These are phyloP conservation scores for Penicillium roqueforti DNA, from an alignment of 495 filamentous ascomycete species.

Conservation along the genomic window DNA sequence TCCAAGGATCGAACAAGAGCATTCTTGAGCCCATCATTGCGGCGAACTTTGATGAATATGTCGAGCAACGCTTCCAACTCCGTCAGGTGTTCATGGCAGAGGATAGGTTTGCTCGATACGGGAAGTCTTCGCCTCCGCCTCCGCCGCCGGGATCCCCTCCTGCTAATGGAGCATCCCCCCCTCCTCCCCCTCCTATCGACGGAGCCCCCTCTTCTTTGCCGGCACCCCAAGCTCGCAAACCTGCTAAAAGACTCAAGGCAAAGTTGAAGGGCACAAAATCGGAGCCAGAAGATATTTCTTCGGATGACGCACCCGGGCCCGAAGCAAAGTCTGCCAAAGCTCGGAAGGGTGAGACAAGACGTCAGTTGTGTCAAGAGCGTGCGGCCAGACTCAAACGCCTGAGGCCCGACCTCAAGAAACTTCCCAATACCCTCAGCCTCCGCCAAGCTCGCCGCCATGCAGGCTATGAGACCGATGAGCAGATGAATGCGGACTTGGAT, in stretches of 20 bases:
- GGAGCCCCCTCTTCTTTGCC: background rate
- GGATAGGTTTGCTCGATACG: slow-evolving; percentile 35
- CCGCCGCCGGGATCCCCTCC: slow-evolving; percentile 10
- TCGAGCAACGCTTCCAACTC: slow-evolving; percentile 55
- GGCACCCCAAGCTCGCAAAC: background rate
- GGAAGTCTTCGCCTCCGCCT: slow-evolving; percentile 12
- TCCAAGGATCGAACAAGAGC: slow-evolving; percentile 35
- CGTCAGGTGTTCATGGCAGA: slow-evolving; percentile 42
- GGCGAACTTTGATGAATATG: slow-evolving; percentile 68
- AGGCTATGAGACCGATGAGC: slow-evolving; percentile 28
- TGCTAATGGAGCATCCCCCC: slow-evolving; percentile 12
- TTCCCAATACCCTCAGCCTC: slow-evolving; percentile 24
- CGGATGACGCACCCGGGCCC: background rate
- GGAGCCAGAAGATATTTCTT: slow-evolving; percentile 7
- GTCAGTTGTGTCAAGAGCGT: slow-evolving; percentile 25
- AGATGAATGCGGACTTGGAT: slow-evolving; percentile 31
- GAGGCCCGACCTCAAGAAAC: slow-evolving; percentile 24
- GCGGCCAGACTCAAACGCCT: slow-evolving; percentile 27
- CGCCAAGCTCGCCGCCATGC: slow-evolving; percentile 26
- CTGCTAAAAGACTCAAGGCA: slow-evolving; percentile 2
- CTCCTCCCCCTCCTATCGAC: slow-evolving; percentile 16
- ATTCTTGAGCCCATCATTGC: slow-evolving; percentile 63
- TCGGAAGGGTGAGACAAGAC: slow-evolving; percentile 22
- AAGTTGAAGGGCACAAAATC: slow-evolving; percentile 1
- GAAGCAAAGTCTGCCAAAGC: slow-evolving; percentile 17